Evolutionary conservation across 257 asterid species (phyloP).

Genomic region (Solanum virginianum): DNA sequence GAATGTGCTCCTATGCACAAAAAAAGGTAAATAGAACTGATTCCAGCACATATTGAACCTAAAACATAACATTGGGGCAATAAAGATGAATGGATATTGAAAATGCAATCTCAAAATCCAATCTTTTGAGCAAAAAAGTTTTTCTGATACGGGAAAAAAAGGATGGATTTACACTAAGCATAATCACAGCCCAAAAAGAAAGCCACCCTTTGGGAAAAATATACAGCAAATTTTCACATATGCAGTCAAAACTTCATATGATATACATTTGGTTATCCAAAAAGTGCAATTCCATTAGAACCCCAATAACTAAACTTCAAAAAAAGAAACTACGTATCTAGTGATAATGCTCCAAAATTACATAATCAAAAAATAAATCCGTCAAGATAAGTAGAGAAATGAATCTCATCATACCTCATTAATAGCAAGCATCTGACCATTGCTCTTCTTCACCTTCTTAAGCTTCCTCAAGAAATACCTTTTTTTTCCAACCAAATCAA

Average conservation of each 20-base stretch:
- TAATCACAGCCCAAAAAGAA: background rate
- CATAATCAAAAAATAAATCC: background rate
- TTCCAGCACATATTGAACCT: background rate
- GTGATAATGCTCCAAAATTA: background rate
- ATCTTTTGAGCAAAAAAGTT: background rate
- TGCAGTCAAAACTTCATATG: background rate
- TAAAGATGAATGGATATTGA: background rate
- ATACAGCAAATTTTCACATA: background rate
- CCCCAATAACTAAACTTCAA: background rate
- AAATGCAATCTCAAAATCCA: background rate
- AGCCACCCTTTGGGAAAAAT: background rate
- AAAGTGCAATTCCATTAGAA: background rate
- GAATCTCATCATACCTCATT: constrained; percentile 42
- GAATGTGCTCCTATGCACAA: background rate
- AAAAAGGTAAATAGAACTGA: background rate
- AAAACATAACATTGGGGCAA: background rate
- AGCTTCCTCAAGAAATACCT: constrained; percentile 90
- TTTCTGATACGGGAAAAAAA: too few relatives aligned
- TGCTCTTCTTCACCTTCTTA: constrained; percentile 85
- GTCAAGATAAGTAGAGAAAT: background rate
- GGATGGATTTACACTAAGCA: background rate
- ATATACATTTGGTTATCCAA: background rate
- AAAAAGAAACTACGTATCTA: background rate
- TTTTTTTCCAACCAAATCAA: background rate
- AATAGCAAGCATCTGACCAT: constrained; percentile 77